A percentile compares a stretch with the other conserved stretches of the same genome.
phyloP scores from a whole-genome alignment of 2,329 filamentous ascomycete species.

The Trichoderma sp. region DNA sequence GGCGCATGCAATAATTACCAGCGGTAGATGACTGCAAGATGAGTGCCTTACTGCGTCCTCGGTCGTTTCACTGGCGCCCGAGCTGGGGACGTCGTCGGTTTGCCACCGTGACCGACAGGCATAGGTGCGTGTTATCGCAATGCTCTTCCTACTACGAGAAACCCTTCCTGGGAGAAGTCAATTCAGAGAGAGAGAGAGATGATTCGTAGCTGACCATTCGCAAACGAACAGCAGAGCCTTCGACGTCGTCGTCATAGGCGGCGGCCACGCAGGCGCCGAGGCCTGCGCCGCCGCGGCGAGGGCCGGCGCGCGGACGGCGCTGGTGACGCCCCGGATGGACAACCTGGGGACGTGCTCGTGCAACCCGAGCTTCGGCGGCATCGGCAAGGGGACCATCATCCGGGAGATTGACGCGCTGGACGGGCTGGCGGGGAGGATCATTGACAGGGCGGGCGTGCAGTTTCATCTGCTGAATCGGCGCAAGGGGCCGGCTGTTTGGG shows the following conservation, averaged over 20 bases:
- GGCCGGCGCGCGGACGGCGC: conserved; percentile 81
- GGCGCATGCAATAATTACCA: background rate
- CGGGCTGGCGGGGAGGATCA: conserved; percentile 81
- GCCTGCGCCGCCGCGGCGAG: conserved; percentile 89
- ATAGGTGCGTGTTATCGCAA: conserved; percentile 34
- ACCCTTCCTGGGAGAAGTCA: background rate
- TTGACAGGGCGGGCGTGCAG: conserved; percentile 93
- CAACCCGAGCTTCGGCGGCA: conserved; percentile 97
- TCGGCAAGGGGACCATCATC: conserved; percentile 95
- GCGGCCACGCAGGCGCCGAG: conserved; percentile 93
- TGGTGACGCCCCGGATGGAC: conserved; percentile 84
- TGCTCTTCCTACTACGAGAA: background rate
- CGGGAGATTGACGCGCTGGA: conserved; percentile 95
- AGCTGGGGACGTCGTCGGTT: conserved; percentile 33
- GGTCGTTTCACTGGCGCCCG: conserved; percentile 31
- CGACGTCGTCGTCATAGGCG: conserved; percentile 94
- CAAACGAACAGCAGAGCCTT: conserved; percentile 57
- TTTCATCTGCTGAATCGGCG: conserved; percentile 85
- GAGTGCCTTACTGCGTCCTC: conserved; percentile 36
- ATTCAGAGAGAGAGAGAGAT: background rate
- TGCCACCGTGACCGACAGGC: conserved; percentile 39
- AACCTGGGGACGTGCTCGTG: conserved; percentile 95
- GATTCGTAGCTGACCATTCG: background rate
- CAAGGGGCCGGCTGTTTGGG: conserved; percentile 95
- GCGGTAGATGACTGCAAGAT: conserved; percentile 28